Evolutionary conservation across 345 rosid species (phyloP).

Genomic region (Salix caprea): DNA sequence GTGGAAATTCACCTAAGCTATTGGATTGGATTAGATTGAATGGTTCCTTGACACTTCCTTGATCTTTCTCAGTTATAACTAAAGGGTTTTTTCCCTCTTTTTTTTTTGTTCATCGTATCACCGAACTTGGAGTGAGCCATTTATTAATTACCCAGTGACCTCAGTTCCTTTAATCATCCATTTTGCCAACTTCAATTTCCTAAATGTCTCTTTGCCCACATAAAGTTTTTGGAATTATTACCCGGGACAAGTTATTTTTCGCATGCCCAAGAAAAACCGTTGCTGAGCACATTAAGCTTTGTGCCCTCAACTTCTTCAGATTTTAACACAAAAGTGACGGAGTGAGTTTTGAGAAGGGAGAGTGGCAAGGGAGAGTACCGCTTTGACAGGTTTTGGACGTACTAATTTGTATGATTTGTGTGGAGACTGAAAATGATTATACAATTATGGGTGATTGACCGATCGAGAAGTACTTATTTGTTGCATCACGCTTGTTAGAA

Average conservation of each 20-base stretch:
- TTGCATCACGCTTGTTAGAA: slow-evolving; percentile 11
- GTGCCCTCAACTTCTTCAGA: slow-evolving; percentile 8
- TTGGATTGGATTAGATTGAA: not conserved
- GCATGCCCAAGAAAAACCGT: slow-evolving; percentile 16
- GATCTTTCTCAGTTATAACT: not conserved
- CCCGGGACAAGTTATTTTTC: slow-evolving; percentile 26
- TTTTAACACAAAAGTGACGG: not conserved
- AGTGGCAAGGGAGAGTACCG: not conserved
- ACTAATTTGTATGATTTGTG: slow-evolving; percentile 19
- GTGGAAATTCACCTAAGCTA: not conserved
- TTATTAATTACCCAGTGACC: not conserved
- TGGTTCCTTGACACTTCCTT: not conserved
- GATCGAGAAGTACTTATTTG: slow-evolving; percentile 20
- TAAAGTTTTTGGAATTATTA: slow-evolving; percentile 12
- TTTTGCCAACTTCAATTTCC: slow-evolving; percentile 16
- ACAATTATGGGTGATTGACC: slow-evolving; percentile 23
- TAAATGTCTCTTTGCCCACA: slow-evolving; percentile 7
- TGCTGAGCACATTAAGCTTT: slow-evolving; percentile 11
- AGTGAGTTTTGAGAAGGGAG: not conserved
- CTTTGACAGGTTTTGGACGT: slow-evolving; percentile 1
- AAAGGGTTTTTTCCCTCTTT: not conserved
- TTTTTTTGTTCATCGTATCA: not conserved
- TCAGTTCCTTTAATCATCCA: slow-evolving; percentile 17
- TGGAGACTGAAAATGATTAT: slow-evolving; percentile 23
- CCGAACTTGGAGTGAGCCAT: not conserved